Evolutionary conservation across 768 basidiomycete genomes (phyloP), one percentile per base, ranked within the genome.

Genomic region (Tricholoma hemisulphureum): DNA sequence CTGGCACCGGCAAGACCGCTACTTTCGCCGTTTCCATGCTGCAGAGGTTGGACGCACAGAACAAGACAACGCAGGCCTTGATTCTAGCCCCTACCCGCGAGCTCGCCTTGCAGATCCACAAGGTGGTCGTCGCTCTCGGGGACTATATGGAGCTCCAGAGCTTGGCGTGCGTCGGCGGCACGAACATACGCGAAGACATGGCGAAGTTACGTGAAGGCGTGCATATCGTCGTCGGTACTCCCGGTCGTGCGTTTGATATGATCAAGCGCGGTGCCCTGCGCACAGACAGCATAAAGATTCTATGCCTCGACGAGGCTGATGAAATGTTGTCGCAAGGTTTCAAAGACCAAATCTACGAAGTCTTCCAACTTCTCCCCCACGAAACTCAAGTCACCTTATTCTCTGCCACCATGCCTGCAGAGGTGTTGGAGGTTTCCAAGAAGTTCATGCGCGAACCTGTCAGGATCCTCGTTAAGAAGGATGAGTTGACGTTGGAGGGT

Each of bases 11-110:
- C 73, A 99, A 98, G 81, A 98, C 97, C 57, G 97, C 96, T 58
- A 98, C 97, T n/a, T 98, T 98, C 80, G 94, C 93, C 71, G 89
- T 99, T 70, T 96, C 95, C 57, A 96, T 98, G 71, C 88, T 99
- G 63, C 94, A 99, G 77, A 58, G 56, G 34, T 48, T 65, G 58
- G 62, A 65, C 57, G 62, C 67, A 59, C 34, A 65, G 54, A 74
- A 92, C 75, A 94, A 95, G 75, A 88, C 88, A 56, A 94, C 92
- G 58, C 97, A 98, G 73, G 97, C 97, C n/a, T 86, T 99, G 62
- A 95, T 99, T 70, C 91, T 99, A 59, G 93, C 95, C 13, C 96
- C 96, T 32, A 98, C 97, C 51, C 94, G 97, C 68, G 97, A 98
- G 78, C 89, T 98, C 58, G 97, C 95, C 48, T 93, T 95, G 73